Evolutionary conservation across 108 stramenopile genomes (phyloP).

Genomic region (Cyclotella sp.): DNA sequence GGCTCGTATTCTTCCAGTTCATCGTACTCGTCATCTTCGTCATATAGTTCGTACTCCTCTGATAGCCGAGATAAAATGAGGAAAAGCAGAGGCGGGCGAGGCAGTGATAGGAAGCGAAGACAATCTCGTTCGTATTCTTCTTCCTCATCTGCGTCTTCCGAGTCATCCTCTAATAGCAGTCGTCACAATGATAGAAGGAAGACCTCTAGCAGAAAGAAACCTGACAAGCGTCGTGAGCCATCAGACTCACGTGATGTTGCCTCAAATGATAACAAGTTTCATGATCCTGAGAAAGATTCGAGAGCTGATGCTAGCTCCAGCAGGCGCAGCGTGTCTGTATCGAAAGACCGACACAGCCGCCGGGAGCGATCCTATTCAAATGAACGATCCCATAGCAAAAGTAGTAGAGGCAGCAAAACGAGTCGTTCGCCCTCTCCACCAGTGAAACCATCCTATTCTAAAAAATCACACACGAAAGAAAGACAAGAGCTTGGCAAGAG

Average conservation of each 20-base stretch:
- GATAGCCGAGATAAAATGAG: constrained; percentile 41
- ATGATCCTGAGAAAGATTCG: not conserved
- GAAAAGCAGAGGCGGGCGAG: not conserved
- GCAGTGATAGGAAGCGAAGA: not conserved
- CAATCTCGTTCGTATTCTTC: constrained; percentile 13
- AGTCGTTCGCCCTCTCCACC: constrained; percentile 2
- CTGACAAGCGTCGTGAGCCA: not conserved
- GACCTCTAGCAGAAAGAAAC: not conserved
- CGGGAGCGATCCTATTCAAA: constrained; percentile 15
- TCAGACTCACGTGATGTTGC: constrained; percentile 2
- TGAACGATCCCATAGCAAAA: not conserved
- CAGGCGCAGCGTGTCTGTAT: constrained; percentile 11
- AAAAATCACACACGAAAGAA: not conserved
- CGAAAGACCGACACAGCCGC: not conserved
- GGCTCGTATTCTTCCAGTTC: constrained; percentile 50
- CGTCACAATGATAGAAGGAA: not conserved
- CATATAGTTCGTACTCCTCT: constrained; percentile 53
- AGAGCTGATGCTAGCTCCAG: not conserved
- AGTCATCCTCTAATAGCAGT: not conserved
- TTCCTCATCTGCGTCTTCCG: not conserved
- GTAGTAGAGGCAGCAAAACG: not conserved
- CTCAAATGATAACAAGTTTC: not conserved
- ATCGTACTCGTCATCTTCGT: constrained; percentile 56
- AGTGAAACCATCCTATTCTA: not conserved
- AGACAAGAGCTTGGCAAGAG: constrained; percentile 8